These are phyloP conservation scores for Apostasia shenzhenica DNA, from an alignment of 106 monocot genomes.

Conservation along the genomic window DNA sequence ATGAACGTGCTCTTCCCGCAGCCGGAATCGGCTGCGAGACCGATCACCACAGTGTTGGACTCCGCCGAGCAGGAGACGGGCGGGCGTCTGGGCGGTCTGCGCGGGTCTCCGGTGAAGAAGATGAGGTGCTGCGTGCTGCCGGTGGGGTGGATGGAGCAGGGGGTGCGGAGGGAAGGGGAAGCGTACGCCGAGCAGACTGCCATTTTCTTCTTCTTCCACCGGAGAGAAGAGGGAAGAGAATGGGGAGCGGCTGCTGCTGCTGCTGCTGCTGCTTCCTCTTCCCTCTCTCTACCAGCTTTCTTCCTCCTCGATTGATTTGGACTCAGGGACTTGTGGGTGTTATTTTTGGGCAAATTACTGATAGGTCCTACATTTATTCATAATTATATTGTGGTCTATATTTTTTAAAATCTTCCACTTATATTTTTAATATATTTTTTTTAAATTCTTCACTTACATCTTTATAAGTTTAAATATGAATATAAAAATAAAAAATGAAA, in stretches of 20 bases:
- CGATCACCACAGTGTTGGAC: constrained; percentile 79
- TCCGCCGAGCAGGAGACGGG: constrained; percentile 52
- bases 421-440: no score
- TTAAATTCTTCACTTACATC: no score
- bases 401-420: no score
- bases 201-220: constrained; percentile 27
- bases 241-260: not conserved
- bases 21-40: constrained; percentile 92
- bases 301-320: not conserved
- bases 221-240: constrained; percentile 3
- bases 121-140: constrained; percentile 36
- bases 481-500: no score
- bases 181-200: constrained; percentile 57
- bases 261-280: not conserved
- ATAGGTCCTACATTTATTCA: no score
- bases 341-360: no score
- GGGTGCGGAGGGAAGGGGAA: constrained; percentile 43
- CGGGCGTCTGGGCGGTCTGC: not conserved
- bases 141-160: constrained; percentile 25
- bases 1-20: constrained; percentile 99
- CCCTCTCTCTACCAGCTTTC: not conserved
- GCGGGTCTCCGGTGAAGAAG: constrained; percentile 19
- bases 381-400: no score
- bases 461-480: no score
- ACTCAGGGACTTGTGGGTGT: not conserved